phyloP scores from a whole-genome alignment of 2,329 filamentous ascomycete species.

The Apiospora hydei region DNA sequence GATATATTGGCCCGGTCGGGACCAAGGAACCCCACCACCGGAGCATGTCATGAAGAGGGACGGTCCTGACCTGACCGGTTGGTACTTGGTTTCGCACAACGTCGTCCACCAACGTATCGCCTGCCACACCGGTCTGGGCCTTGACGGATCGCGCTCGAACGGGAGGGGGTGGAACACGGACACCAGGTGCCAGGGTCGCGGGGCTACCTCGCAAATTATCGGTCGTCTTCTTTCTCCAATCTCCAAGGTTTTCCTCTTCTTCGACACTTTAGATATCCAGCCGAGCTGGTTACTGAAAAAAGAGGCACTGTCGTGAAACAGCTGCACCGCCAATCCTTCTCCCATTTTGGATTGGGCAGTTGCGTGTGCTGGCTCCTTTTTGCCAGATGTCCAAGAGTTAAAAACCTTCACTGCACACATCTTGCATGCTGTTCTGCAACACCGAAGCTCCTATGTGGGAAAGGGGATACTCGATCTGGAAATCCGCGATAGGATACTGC shows the following conservation, averaged over 20 bases:
- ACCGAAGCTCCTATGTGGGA: neutral
- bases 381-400: neutral
- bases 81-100: neutral
- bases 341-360: neutral
- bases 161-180: conserved; percentile 2
- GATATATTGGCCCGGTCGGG: conserved; percentile 1
- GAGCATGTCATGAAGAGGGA: neutral
- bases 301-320: neutral
- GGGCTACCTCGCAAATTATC: conserved; percentile 3
- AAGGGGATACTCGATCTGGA: neutral
- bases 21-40: neutral
- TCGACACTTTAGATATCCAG: neutral
- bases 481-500: conserved; percentile 18
- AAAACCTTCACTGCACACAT: neutral
- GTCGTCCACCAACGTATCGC: neutral
- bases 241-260: neutral
- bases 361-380: neutral
- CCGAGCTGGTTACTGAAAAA: neutral
- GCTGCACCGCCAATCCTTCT: neutral
- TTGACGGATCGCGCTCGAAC: neutral
- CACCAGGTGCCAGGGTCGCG: neutral
- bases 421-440: neutral
- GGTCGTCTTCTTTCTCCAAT: neutral
- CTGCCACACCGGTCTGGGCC: neutral
- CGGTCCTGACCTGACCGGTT: conserved; percentile 5